phyloP scores from a whole-genome alignment of 2,329 filamentous ascomycete genomes.

The Colletotrichum salicis region DNA sequence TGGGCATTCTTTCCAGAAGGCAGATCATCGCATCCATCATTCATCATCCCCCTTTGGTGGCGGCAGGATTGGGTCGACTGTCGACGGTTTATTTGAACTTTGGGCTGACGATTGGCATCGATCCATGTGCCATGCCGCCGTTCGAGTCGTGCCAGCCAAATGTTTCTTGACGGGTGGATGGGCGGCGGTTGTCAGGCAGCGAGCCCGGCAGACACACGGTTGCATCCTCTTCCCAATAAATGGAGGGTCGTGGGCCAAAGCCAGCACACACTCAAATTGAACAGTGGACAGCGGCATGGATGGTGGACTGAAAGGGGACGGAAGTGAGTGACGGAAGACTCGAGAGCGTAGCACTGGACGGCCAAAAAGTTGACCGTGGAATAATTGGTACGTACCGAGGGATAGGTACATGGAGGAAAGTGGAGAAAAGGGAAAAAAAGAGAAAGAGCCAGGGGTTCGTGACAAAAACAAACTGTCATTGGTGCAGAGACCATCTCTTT shows the following conservation, averaged over 20 bases:
- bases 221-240: neutral
- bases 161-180: conserved; percentile 16
- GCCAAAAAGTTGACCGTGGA: neutral
- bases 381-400: too few species aligned
- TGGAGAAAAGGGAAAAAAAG: neutral
- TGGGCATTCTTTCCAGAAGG: conserved; percentile 25
- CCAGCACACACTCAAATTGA: neutral
- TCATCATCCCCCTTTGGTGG: neutral
- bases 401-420: neutral
- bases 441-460: conserved; percentile 13
- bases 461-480: conserved; percentile 22
- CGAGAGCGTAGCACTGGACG: neutral
- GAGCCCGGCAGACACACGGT: neutral
- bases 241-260: neutral
- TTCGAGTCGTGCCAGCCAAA: conserved; percentile 15
- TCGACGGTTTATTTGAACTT: neutral
- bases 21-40: conserved; percentile 10
- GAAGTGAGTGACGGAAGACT: neutral
- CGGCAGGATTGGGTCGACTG: conserved; percentile 14
- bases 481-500: conserved; percentile 16
- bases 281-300: neutral
- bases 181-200: conserved; percentile 6
- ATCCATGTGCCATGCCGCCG: conserved; percentile 6
- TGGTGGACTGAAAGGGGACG: neutral
- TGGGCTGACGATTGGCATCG: conserved; percentile 15